Base-by-base conservation (phyloP, 805 yeast genomes). In the Zygosaccharomyces kombuchaensis region DNA sequence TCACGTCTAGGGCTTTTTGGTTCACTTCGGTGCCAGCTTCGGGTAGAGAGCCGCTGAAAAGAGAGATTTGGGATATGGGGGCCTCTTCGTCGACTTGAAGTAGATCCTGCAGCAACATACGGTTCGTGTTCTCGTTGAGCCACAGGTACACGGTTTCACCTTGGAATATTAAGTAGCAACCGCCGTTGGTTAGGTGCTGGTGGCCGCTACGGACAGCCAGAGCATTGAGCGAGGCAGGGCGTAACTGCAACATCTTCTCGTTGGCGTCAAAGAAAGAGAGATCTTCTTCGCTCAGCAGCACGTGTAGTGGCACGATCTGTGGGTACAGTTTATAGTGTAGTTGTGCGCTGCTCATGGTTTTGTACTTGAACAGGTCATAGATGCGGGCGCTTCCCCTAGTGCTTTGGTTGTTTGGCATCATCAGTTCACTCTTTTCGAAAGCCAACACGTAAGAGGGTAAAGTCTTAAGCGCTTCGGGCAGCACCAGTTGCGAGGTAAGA, bases 391-490 rank as follows among this genome's bases (percentile, higher is more conserved):
- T 96, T 23, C 84, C 78, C 9, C 74, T 68, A 7, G 74, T 67
- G 13, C 64, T 59, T 34, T 60, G 60, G 9, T 55, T 53, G 37
- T 63, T 59, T 14, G 68, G 66, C 45, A 59, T 65, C 68, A 90
- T 72, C 1, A 88, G 80, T 43, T 71, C 74, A 1, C 84, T 62
- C 61, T 91, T 93, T 53, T 81, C 74, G 48, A 89, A 79, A 0
- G 91, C 72, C 42, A 89, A 71, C 40, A 85, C 60, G 55, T 77
- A 80, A 56, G 82, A 75, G 8, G 91, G 80, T 44, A 91, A 70
- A 36, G 87, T 80, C 47, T 79, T 78, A 55, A 93, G 70, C 8
- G 91, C 78, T 36, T 84, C 87, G 0, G 99, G 98, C 62, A 91
- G 72, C 5, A 91, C 75, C 50, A 93, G 70, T 58, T 85, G 88